phyloP scores from a whole-genome alignment of 257 asterid genomes.

The Solanum phureja region DNA sequence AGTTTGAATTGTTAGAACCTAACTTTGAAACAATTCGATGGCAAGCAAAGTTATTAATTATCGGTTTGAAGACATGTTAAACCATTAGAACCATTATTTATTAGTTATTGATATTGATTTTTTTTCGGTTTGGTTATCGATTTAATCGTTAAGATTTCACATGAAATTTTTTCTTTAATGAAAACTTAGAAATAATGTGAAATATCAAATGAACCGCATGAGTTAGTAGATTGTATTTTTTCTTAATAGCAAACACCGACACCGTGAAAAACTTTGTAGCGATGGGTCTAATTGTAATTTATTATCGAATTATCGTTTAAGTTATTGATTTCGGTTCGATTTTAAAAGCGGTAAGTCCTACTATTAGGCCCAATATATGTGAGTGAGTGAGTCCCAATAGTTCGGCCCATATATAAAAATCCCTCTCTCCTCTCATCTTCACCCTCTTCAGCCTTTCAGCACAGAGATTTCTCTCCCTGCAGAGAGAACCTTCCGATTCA shows the following conservation, averaged over 20 bases:
- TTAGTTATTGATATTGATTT: not conserved
- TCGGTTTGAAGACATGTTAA: not conserved
- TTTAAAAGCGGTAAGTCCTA: too few species aligned
- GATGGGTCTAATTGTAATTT: not conserved
- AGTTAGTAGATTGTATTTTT: not conserved
- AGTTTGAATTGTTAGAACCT: not conserved
- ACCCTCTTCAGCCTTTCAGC: not conserved
- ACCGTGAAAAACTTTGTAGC: not conserved
- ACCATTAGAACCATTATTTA: not conserved
- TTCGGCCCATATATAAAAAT: not conserved
- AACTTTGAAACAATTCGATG: not conserved
- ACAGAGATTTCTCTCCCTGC: not conserved
- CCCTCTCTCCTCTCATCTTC: not conserved
- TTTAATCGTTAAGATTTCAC: not conserved
- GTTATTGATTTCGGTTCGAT: too few species aligned
- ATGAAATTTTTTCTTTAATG: not conserved
- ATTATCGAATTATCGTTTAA: not conserved
- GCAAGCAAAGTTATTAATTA: not conserved
- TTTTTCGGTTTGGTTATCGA: not conserved
- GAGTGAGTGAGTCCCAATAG: not conserved
- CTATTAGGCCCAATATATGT: too few species aligned
- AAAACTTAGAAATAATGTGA: not conserved
- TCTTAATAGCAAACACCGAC: not conserved
- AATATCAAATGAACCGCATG: not conserved
- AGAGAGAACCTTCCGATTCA: not conserved